Percentiles rank a stretch among this genome's conserved stretches.
Conservation (phyloP, 2,329 filamentous ascomycete species). For the Myriosclerotinia scirpicola region DNA sequence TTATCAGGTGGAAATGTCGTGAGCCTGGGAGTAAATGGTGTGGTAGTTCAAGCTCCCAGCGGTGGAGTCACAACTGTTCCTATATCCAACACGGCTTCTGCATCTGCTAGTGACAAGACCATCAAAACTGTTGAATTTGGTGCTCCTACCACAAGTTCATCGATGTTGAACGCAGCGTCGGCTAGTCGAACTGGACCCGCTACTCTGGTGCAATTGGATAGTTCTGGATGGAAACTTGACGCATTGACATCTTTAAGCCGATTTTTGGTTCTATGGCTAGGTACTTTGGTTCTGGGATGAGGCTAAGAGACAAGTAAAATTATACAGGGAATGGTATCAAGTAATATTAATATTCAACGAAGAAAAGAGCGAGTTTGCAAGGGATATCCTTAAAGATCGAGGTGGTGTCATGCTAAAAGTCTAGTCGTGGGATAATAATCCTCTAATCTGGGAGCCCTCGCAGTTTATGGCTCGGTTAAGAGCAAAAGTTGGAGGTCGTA, state of each 20-base stretch:
- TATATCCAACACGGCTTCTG: neutral
- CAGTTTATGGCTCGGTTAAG: too few species aligned
- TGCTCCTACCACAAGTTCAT: neutral
- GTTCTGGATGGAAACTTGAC: neutral
- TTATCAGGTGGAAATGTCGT: constrained; percentile 23
- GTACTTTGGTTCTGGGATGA: too few species aligned
- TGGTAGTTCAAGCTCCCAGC: constrained; percentile 28
- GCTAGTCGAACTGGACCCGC: neutral
- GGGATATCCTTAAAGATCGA: neutral
- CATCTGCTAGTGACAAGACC: neutral
- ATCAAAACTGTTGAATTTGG: neutral
- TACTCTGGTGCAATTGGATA: neutral
- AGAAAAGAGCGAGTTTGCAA: neutral
- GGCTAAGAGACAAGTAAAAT: too few species aligned
- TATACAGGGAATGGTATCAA: neutral
- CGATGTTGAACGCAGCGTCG: neutral
- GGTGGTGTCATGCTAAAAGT: neutral
- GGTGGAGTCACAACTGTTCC: constrained; percentile 22
- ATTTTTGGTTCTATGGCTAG: neutral
- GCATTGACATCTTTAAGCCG: neutral
- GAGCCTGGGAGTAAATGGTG: constrained; percentile 23
- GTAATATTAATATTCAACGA: neutral
- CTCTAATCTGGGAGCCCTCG: too few species aligned
- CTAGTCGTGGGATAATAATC: too few species aligned
- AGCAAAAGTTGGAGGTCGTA: neutral